phyloP scores from a whole-genome alignment of 2,329 filamentous ascomycete species.

The Tricladium varicosporioides region DNA sequence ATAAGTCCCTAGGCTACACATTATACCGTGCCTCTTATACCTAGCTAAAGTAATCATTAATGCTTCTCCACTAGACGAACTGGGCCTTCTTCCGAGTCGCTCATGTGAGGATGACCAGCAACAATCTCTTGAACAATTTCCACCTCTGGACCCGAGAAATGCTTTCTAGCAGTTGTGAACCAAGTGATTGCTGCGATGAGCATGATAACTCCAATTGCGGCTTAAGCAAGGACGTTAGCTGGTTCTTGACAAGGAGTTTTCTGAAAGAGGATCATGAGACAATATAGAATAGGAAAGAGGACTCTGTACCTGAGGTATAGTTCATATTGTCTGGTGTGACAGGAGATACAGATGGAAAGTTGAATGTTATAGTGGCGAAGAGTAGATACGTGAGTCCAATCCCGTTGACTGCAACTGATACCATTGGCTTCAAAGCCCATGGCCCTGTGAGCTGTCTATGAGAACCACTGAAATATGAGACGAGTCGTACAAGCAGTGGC shows the following conservation, averaged over 20 bases:
- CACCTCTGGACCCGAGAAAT: conserved; percentile 46
- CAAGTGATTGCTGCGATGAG: conserved; percentile 49
- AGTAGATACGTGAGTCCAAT: conserved; percentile 50
- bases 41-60: too few relatives aligned
- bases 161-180: conserved; percentile 48
- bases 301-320: conserved; percentile 44
- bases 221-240: conserved; percentile 20
- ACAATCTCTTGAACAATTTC: conserved; percentile 17
- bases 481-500: conserved; percentile 49
- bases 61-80: conserved; percentile 1
- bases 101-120: conserved; percentile 12
- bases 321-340: conserved; percentile 57
- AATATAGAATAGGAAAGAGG: too few relatives aligned
- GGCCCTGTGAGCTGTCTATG: conserved; percentile 37
- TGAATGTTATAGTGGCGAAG: conserved; percentile 55
- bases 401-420: conserved; percentile 40
- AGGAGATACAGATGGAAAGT: conserved; percentile 50
- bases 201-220: conserved; percentile 53
- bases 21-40: too few relatives aligned
- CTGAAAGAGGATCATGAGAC: too few relatives aligned
- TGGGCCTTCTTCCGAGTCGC: conserved; percentile 10
- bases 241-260: too few relatives aligned
- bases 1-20: too few relatives aligned
- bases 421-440: conserved; percentile 41
- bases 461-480: conserved; percentile 43